A percentile compares a stretch with the other conserved stretches of the same genome.
Conservation (phyloP, 83 land plant genomes). For the Picea abies region DNA sequence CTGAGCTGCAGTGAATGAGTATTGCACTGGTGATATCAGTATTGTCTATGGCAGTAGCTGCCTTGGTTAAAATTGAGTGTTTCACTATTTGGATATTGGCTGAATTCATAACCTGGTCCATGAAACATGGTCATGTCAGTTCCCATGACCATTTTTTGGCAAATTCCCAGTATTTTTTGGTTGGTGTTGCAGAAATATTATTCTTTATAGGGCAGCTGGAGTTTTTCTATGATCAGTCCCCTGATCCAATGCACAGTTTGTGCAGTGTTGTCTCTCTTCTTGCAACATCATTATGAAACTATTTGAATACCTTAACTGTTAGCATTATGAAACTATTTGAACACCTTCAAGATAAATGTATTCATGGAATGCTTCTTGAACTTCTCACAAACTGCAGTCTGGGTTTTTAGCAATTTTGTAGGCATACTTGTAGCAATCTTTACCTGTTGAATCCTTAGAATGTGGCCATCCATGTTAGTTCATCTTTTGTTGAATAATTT, state of each 20-base stretch:
- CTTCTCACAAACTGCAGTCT: too few relatives aligned
- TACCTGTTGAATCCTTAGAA: too few relatives aligned
- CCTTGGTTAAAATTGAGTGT: conserved; percentile 53
- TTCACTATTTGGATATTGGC: conserved; percentile 42
- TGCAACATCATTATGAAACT: conserved; percentile 48
- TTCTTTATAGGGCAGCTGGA: conserved; percentile 54
- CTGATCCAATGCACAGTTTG: conserved; percentile 62
- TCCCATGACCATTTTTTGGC: conserved; percentile 68
- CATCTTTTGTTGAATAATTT: too few relatives aligned
- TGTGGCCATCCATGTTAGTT: too few relatives aligned
- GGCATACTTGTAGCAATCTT: too few relatives aligned
- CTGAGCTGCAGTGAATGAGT: conserved; percentile 51
- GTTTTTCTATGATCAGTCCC: conserved; percentile 77
- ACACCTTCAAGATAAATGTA: too few relatives aligned
- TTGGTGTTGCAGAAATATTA: conserved; percentile 58
- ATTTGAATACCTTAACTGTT: conserved; percentile 58
- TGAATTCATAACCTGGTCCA: conserved; percentile 28
- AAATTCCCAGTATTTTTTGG: conserved; percentile 61
- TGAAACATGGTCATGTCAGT: conserved; percentile 13
- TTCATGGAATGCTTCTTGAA: too few relatives aligned
- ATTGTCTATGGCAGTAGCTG: conserved; percentile 53
- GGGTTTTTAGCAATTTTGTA: too few relatives aligned
- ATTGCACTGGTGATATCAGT: conserved; percentile 47
- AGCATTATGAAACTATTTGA: too few relatives aligned
- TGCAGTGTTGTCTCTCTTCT: conserved; percentile 50